Percentiles rank a stretch among this genome's conserved stretches.
These are phyloP conservation scores for Malus fusca DNA, from an alignment of 306 rosid species.

Conservation along the genomic window DNA sequence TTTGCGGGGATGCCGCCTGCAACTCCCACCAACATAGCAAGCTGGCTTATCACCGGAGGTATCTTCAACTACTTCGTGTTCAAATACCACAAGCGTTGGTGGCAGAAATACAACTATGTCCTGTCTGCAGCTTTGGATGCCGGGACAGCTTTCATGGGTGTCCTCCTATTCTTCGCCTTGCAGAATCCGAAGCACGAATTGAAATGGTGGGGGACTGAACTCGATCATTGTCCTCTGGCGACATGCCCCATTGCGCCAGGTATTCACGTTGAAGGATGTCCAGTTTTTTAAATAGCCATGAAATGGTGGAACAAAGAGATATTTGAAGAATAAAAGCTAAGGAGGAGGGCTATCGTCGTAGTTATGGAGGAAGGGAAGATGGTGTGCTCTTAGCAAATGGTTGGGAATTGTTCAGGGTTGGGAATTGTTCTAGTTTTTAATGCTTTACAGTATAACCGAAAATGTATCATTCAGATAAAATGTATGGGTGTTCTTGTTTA, in stretches of 20 bases:
- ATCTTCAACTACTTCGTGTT: slow-evolving; percentile 87
- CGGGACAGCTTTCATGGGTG: slow-evolving; percentile 97
- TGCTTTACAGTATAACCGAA: background rate
- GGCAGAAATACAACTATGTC: slow-evolving; percentile 93
- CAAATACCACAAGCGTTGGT: slow-evolving; percentile 76
- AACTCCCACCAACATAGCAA: slow-evolving; percentile 88
- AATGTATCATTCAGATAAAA: background rate
- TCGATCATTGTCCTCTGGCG: slow-evolving; percentile 89
- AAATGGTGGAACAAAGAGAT: background rate
- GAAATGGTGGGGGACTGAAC: slow-evolving; percentile 84
- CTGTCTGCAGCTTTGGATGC: slow-evolving; percentile 94
- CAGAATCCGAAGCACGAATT: slow-evolving; percentile 55
- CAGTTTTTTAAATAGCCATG: slow-evolving; percentile 40
- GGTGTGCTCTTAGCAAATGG: background rate
- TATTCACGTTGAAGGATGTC: slow-evolving; percentile 66
- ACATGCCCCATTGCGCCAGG: slow-evolving; percentile 89
- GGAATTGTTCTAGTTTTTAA: background rate
- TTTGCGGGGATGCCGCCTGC: slow-evolving; percentile 99
- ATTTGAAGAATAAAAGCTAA: background rate
- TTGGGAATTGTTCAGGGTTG: background rate
- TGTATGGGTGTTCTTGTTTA: background rate
- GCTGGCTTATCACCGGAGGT: slow-evolving; percentile 91
- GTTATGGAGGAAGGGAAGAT: background rate
- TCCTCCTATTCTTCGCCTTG: slow-evolving; percentile 65
- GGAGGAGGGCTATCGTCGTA: background rate